Conservation (phyloP, 345 rosid genomes). For the Gossypium bickii region DNA sequence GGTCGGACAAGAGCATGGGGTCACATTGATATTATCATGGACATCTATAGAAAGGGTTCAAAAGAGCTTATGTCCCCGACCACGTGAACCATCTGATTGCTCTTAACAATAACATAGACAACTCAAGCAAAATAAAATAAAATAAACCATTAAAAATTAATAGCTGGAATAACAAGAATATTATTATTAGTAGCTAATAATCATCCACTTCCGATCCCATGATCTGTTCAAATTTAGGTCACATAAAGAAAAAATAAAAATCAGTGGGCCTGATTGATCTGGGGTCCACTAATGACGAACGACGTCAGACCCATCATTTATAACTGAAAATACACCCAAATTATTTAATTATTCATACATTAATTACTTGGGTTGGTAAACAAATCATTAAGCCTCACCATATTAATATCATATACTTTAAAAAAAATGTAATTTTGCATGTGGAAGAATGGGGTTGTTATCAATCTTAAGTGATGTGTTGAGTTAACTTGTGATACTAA, state of each 20-base stretch:
- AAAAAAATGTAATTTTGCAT: too few relatives aligned
- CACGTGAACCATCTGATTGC: conserved; percentile 22
- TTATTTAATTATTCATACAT: background rate
- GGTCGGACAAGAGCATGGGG: background rate
- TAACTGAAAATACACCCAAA: background rate
- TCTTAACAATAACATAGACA: conserved; percentile 1
- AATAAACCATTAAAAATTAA: background rate
- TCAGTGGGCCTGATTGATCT: conserved; percentile 2
- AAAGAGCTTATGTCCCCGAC: background rate
- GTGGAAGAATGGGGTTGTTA: too few relatives aligned
- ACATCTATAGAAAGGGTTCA: conserved; percentile 1
- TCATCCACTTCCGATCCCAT: background rate
- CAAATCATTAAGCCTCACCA: too few relatives aligned
- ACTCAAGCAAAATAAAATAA: background rate
- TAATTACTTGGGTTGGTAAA: background rate
- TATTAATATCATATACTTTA: too few relatives aligned
- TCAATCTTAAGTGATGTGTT: too few relatives aligned
- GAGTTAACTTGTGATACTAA: too few relatives aligned
- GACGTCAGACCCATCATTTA: conserved; percentile 11
- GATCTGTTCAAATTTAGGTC: conserved; percentile 9
- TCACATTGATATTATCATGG: background rate
- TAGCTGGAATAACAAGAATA: background rate
- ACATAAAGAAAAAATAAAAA: background rate
- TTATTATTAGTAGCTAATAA: background rate
- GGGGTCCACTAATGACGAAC: conserved; percentile 37